phyloP scores from a whole-genome alignment of 106 monocot species.

The Allium cepa region DNA sequence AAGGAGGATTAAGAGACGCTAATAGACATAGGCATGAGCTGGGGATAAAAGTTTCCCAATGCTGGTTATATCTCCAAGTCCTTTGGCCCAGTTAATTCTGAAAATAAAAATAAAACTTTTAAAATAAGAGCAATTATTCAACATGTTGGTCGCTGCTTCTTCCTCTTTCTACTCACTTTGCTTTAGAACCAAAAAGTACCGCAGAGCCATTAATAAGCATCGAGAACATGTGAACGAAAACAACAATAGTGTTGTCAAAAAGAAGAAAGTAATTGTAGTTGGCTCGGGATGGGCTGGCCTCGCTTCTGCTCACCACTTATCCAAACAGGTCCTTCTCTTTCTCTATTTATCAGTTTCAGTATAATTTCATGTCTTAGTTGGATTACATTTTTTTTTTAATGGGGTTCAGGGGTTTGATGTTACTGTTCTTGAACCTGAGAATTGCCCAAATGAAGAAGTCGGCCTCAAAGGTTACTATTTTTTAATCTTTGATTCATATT shows the following conservation, averaged over 20 bases:
- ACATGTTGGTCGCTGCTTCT: no score
- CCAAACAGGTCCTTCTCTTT: conserved; percentile 39
- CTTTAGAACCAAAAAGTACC: no score
- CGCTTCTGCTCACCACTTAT: conserved; percentile 64
- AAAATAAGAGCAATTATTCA: no score
- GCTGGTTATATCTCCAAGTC: no score
- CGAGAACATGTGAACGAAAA: background rate
- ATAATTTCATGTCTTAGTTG: no score
- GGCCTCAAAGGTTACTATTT: conserved; percentile 29
- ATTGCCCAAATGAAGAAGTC: conserved; percentile 34
- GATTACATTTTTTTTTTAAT: background rate
- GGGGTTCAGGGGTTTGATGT: conserved; percentile 48
- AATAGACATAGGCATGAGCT: no score
- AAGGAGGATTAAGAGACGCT: no score
- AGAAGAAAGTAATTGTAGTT: conserved; percentile 66
- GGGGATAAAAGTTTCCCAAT: no score
- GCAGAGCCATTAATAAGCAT: no score
- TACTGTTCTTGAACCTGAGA: conserved; percentile 45
- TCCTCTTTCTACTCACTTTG: no score
- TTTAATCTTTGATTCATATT: background rate
- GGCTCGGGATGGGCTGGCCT: conserved; percentile 78
- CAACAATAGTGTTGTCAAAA: background rate
- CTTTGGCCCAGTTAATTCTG: no score
- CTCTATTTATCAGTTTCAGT: background rate
- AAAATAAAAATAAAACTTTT: no score